These are phyloP conservation scores for Tetrapisispora namnaoensis DNA, from an alignment of 805 yeast species.

Conservation along the genomic window DNA sequence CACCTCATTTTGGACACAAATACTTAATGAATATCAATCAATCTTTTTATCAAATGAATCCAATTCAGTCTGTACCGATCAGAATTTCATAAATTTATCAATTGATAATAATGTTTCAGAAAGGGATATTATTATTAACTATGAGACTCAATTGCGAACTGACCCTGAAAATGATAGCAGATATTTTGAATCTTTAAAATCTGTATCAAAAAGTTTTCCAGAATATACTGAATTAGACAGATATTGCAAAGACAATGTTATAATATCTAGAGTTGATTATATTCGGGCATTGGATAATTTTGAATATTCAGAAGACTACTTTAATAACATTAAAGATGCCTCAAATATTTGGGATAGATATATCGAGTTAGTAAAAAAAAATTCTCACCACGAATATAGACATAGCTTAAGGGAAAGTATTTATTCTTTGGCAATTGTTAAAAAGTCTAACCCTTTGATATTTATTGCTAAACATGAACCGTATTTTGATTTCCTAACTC, in stretches of 20 bases:
- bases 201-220: slow-evolving; percentile 37
- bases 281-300: slow-evolving; percentile 32
- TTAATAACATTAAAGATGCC: slow-evolving; percentile 24
- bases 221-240: slow-evolving; percentile 39
- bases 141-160: slow-evolving; percentile 30
- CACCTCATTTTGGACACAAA: slow-evolving; percentile 23
- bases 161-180: slow-evolving; percentile 40
- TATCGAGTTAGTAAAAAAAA: slow-evolving; percentile 6
- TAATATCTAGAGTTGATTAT: slow-evolving; percentile 41
- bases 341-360: slow-evolving; percentile 10
- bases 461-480: slow-evolving; percentile 39
- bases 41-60: slow-evolving; percentile 2
- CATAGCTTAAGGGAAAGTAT: slow-evolving; percentile 32
- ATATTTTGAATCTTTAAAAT: slow-evolving; percentile 49
- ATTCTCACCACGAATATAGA: slow-evolving; percentile 4
- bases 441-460: slow-evolving; percentile 30
- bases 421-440: slow-evolving; percentile 30
- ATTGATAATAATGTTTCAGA: slow-evolving; percentile 42
- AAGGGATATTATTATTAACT: slow-evolving; percentile 39
- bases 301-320: slow-evolving; percentile 14
- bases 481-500: slow-evolving; percentile 32
- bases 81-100: slow-evolving; percentile 38
- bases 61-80: slow-evolving; percentile 16
- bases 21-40: slow-evolving; percentile 25
- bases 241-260: slow-evolving; percentile 41